Percentiles rank a stretch among this genome's conserved stretches.
These are phyloP conservation scores for Alternaria viburni DNA, from an alignment of 2,329 filamentous ascomycete genomes.

Conservation along the genomic window DNA sequence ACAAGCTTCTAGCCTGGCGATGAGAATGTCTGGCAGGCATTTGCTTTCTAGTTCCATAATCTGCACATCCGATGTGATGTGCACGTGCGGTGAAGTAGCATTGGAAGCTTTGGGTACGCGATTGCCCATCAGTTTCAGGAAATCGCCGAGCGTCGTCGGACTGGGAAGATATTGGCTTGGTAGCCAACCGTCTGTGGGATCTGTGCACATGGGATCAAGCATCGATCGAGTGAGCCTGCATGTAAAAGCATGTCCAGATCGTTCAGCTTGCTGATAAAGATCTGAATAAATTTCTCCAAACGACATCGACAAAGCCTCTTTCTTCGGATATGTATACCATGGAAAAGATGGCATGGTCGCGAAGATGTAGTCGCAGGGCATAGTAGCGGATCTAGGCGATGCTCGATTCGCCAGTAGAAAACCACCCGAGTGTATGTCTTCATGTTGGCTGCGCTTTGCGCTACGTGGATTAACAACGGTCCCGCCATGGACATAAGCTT, in stretches of 20 bases:
- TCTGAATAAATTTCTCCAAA: neutral
- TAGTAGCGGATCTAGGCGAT: neutral
- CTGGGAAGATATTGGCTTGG: neutral
- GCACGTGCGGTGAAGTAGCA: neutral
- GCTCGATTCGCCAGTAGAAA: neutral
- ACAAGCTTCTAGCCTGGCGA: neutral
- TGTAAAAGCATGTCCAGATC: neutral
- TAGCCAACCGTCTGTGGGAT: neutral
- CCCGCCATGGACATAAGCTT: neutral
- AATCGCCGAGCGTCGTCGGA: neutral
- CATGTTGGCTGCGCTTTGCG: neutral
- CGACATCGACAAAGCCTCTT: neutral
- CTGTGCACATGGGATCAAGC: neutral
- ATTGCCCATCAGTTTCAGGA: neutral
- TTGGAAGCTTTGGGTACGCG: neutral
- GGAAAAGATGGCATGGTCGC: neutral
- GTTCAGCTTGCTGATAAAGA: neutral
- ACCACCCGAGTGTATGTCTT: neutral
- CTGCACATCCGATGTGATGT: neutral
- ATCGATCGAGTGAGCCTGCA: neutral
- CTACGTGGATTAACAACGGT: neutral
- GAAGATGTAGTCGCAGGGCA: neutral
- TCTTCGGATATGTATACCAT: neutral
- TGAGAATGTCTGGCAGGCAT: neutral
- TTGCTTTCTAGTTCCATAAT: neutral